phyloP scores from a whole-genome alignment of 148 eudicot species.

The Chenopodium album region DNA sequence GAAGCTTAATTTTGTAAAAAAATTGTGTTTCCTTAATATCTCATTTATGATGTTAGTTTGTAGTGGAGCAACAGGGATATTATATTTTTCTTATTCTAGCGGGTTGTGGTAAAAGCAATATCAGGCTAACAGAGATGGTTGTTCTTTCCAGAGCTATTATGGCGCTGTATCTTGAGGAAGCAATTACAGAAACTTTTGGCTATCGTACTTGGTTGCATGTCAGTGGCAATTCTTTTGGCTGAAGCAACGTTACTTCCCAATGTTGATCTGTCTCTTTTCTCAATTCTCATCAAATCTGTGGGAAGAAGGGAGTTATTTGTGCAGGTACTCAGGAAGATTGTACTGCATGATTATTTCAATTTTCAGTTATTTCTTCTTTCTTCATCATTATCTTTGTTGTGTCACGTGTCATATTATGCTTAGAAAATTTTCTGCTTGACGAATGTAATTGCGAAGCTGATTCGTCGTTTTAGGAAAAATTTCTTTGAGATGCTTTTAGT shows the following conservation, averaged over 20 bases:
- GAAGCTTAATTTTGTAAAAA: neutral
- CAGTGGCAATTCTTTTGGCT: constrained; percentile 94
- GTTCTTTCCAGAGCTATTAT: constrained; percentile 60
- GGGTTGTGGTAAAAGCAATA: neutral
- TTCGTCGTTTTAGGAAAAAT: too few relatives aligned
- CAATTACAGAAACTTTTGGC: constrained; percentile 75
- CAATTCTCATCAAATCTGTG: constrained; percentile 75
- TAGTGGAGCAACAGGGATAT: neutral
- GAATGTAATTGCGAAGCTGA: neutral
- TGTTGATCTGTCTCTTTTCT: constrained; percentile 90
- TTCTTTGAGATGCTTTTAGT: neutral
- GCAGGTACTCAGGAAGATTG: constrained; percentile 54
- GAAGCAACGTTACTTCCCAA: constrained; percentile 87
- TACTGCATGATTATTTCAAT: neutral
- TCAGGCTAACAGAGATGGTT: neutral
- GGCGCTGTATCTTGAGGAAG: constrained; percentile 81
- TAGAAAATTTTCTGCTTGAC: neutral
- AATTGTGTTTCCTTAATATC: too few relatives aligned
- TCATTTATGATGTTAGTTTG: neutral
- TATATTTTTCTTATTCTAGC: neutral
- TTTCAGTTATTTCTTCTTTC: neutral
- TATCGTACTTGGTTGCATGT: constrained; percentile 89
- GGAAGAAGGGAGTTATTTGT: constrained; percentile 74
- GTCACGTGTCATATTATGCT: neutral
- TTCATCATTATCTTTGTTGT: neutral